phyloP scores from a whole-genome alignment of 495 filamentous ascomycete species.

The Aspergillus funiculosus region DNA sequence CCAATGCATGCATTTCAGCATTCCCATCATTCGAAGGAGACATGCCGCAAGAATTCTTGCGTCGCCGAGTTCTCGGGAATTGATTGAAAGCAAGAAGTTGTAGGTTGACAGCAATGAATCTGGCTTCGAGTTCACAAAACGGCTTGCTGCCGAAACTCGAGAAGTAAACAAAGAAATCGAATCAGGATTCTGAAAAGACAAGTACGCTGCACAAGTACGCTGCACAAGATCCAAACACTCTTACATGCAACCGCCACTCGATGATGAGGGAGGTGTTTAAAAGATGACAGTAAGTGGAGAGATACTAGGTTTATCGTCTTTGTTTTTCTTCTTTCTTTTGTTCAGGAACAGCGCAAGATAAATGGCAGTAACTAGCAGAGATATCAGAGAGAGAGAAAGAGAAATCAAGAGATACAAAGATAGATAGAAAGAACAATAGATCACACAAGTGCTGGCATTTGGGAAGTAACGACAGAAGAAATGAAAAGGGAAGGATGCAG shows the following conservation, averaged over 20 bases:
- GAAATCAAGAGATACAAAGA: neutral
- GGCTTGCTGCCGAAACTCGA: no score
- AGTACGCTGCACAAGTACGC: slow-evolving; percentile 18
- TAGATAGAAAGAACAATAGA: slow-evolving; percentile 7
- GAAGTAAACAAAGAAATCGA: slow-evolving; percentile 13
- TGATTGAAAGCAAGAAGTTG: slow-evolving; percentile 28
- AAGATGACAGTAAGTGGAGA: slow-evolving; percentile 17
- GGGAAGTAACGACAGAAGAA: slow-evolving; percentile 18
- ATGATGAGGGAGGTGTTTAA: slow-evolving; percentile 17
- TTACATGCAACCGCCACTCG: slow-evolving; percentile 25
- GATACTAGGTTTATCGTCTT: no score
- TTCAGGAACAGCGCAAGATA: slow-evolving; percentile 13
- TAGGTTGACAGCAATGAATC: slow-evolving; percentile 8
- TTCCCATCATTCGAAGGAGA: slow-evolving; percentile 15
- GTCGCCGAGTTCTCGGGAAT: slow-evolving; percentile 22
- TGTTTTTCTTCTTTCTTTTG: neutral
- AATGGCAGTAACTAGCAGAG: slow-evolving; percentile 25
- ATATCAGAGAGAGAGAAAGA: slow-evolving; percentile 13
- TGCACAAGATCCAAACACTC: slow-evolving; percentile 24
- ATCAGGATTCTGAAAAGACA: slow-evolving; percentile 9
- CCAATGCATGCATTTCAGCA: slow-evolving; percentile 15
- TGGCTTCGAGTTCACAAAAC: no score
- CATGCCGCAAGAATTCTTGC: slow-evolving; percentile 20
- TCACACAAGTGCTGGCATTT: slow-evolving; percentile 5
- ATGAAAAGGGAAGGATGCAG: slow-evolving; percentile 16